These are phyloP conservation scores for Epichloe sp. DNA, from an alignment of 2,329 filamentous ascomycete species.

Conservation along the genomic window DNA sequence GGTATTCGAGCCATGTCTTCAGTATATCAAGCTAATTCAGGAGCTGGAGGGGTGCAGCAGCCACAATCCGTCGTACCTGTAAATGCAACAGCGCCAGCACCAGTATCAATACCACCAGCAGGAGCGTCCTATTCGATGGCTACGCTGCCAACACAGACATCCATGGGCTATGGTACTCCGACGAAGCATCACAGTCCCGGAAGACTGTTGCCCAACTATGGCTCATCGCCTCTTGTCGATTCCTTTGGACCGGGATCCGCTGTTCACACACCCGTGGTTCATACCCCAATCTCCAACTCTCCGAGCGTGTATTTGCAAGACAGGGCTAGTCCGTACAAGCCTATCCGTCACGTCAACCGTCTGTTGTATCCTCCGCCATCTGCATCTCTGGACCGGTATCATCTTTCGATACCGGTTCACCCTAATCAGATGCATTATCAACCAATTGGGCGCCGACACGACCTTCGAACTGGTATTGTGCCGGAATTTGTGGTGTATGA, in stretches of 20 bases:
- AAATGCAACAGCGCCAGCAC: conserved; percentile 10
- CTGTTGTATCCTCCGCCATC: conserved; percentile 81
- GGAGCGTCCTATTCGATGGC: conserved; percentile 12
- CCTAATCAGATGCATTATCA: conserved; percentile 75
- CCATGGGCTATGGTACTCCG: conserved; percentile 34
- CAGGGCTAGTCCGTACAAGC: conserved; percentile 82
- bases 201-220: conserved; percentile 27
- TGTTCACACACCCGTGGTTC: conserved; percentile 41
- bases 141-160: conserved; percentile 13
- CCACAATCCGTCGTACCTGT: conserved; percentile 20
- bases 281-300: conserved; percentile 62
- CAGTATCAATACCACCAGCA: conserved; percentile 7
- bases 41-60: conserved; percentile 19
- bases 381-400: conserved; percentile 62
- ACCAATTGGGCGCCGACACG: conserved; percentile 55
- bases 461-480: conserved; percentile 57
- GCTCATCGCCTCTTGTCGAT: conserved; percentile 57
- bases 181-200: conserved; percentile 41
- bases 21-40: conserved; percentile 50
- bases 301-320: conserved; percentile 81
- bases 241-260: conserved; percentile 40
- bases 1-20: conserved; percentile 62
- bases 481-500: conserved; percentile 42
- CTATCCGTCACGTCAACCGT: conserved; percentile 78
- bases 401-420: conserved; percentile 41